These are phyloP conservation scores for Candida andamanensis DNA, from an alignment of 805 yeast species.

Conservation along the genomic window DNA sequence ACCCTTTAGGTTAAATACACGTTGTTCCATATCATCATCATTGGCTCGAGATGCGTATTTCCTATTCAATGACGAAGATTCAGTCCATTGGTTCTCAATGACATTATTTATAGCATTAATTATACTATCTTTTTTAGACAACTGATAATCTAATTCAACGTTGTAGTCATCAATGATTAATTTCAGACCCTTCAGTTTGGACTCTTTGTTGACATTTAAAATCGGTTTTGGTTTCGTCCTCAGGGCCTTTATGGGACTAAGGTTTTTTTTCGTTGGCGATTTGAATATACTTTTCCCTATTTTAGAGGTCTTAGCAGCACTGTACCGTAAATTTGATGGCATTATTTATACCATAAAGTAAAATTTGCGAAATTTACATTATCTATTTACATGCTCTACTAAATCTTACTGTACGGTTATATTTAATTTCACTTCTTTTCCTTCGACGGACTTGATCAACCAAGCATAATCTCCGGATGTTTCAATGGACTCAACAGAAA, in stretches of 20 bases:
- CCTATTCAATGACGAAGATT: slow-evolving; percentile 23
- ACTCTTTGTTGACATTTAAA: no score
- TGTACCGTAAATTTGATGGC: slow-evolving; percentile 24
- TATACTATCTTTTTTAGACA: slow-evolving; percentile 25
- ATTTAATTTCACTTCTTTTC: slow-evolving; percentile 9
- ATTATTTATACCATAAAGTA: slow-evolving; percentile 4
- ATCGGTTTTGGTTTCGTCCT: slow-evolving; percentile 4
- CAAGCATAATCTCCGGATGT: slow-evolving; percentile 24
- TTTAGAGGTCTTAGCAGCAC: slow-evolving; percentile 37
- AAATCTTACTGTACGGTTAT: slow-evolving; percentile 3
- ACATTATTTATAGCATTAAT: slow-evolving; percentile 28
- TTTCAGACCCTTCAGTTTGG: slow-evolving; percentile 1
- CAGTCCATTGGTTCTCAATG: slow-evolving; percentile 35
- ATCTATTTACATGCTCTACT: slow-evolving; percentile 1
- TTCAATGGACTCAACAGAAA: slow-evolving; percentile 12
- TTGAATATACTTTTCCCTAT: slow-evolving; percentile 18
- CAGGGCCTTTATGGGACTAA: slow-evolving; percentile 17
- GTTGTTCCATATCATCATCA: slow-evolving; percentile 18
- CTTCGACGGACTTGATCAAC: slow-evolving; percentile 25
- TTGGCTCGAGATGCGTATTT: slow-evolving; percentile 16
- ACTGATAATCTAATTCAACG: slow-evolving; percentile 35
- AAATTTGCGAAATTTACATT: slow-evolving; percentile 6
- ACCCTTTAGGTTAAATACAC: slow-evolving; percentile 30
- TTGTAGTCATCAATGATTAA: slow-evolving; percentile 24
- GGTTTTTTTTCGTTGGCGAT: slow-evolving; percentile 22